Evolutionary conservation across 495 filamentous ascomycete species (phyloP).

Genomic region (Penicillium pulvis): DNA sequence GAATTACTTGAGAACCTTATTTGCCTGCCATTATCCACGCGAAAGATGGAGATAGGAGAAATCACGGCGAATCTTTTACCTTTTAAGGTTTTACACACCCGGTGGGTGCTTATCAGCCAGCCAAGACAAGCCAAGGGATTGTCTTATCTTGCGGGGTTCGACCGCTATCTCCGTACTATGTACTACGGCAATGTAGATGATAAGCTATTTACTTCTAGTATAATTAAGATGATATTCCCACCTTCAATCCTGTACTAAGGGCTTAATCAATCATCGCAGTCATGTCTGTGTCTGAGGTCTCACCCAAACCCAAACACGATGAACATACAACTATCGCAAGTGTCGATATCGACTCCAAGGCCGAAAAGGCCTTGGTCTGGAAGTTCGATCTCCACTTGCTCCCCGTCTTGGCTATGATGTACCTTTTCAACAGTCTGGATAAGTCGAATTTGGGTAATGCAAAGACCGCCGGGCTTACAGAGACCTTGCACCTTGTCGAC

Average conservation of each 20-base stretch:
- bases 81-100: too few species aligned
- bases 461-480: constrained; percentile 61
- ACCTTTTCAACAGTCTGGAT: constrained; percentile 66
- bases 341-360: constrained; percentile 20
- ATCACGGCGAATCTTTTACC: background rate
- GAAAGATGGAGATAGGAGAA: background rate
- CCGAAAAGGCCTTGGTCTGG: constrained; percentile 28
- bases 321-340: constrained; percentile 10
- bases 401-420: constrained; percentile 66
- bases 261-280: background rate
- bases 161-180: background rate
- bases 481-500: constrained; percentile 52
- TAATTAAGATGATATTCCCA: background rate
- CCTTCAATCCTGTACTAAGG: background rate
- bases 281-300: background rate
- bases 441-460: constrained; percentile 72
- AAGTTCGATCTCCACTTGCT: constrained; percentile 65
- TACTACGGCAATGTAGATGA: background rate
- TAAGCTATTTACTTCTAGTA: background rate
- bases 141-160: background rate
- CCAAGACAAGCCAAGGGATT: background rate
- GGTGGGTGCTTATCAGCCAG: background rate
- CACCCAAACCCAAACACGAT: background rate
- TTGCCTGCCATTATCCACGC: background rate
- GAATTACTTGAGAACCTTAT: too few species aligned